Base-by-base conservation (phyloP, 306 rosid genomes). In the Cyamopsis tetragonoloba region DNA sequence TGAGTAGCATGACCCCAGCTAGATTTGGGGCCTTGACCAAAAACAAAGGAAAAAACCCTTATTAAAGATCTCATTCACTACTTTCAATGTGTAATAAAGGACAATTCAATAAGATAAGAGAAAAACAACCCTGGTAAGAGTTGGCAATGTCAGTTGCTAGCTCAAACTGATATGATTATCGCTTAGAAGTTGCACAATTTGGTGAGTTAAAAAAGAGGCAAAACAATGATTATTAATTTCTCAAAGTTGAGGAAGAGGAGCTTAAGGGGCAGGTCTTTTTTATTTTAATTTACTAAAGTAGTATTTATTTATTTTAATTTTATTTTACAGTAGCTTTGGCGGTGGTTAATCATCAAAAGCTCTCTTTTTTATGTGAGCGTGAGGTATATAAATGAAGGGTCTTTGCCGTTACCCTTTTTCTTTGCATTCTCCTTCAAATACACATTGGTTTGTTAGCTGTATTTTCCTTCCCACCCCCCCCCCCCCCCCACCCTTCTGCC, bases 261-360 rank as follows among this genome's bases (percentile, higher is more conserved):
- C 72, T 71, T 71, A 37, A 26, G 70, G 75, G 78, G 72, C 49
- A 46, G 47, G 74, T 74, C 19, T 24, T 34, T 48, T n/a, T n/a
- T n/a, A n/a, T n/a, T n/a, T n/a, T n/a, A n/a, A n/a, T n/a, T n/a
- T n/a, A n/a, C n/a, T n/a, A n/a, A n/a, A n/a, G n/a, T n/a, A n/a
- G n/a, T n/a, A n/a, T n/a, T 20, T 74, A 68, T 71, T 57, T 69
- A 20, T 82, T 2, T 22, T 50, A 23, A 1, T 23, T 22, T 23
- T 23, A 77, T 77, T 74, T 68, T 78, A 74, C 83, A 31, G 84
- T 73, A 12, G 84, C 85, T 81, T 85, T 76, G 91, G 85, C 90
- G 95, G 95, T 85, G 96, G 96, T 90, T 88, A 93, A 88, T 93
- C 97, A 93, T 90, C 87, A 77, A 88, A 66, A 87, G 93, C 95